A percentile compares a stretch with the other conserved stretches of the same genome.
phyloP scores from a whole-genome alignment of 495 filamentous ascomycete genomes.

The Talaromyces nanjingensis region DNA sequence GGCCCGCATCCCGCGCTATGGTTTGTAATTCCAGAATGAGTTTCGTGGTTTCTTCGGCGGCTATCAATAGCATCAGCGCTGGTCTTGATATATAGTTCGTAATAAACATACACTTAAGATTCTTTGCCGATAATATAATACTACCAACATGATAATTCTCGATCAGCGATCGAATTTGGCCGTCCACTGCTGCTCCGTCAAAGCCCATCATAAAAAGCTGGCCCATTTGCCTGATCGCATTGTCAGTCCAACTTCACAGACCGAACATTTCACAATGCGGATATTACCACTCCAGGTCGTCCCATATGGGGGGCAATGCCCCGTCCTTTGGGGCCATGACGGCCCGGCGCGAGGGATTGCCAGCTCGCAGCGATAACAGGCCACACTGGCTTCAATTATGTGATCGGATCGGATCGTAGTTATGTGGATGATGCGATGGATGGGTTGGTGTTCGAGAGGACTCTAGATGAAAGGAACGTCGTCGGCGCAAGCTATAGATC shows the following conservation, averaged over 20 bases:
- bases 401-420: not conserved
- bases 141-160: conserved; percentile 77
- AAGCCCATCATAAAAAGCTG: conserved; percentile 96
- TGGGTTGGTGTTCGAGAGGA: not conserved
- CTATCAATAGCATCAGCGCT: conserved; percentile 28
- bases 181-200: conserved; percentile 81
- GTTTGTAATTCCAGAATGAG: conserved; percentile 81
- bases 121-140: conserved; percentile 83
- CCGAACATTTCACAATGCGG: not conserved
- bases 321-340: conserved; percentile 44
- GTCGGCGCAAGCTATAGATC: not conserved
- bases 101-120: conserved; percentile 66
- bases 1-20: conserved; percentile 78
- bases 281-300: conserved; percentile 37
- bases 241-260: not conserved
- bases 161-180: conserved; percentile 77
- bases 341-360: conserved; percentile 32
- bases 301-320: conserved; percentile 42
- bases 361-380: conserved; percentile 10
- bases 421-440: not conserved
- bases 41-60: conserved; percentile 74
- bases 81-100: not conserved
- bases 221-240: conserved; percentile 52
- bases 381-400: not conserved
- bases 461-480: not conserved